These are phyloP conservation scores for Rhytidiadelphus loreus DNA, from an alignment of 225 moss, liverwort and hornwort genomes.

Conservation along the genomic window DNA sequence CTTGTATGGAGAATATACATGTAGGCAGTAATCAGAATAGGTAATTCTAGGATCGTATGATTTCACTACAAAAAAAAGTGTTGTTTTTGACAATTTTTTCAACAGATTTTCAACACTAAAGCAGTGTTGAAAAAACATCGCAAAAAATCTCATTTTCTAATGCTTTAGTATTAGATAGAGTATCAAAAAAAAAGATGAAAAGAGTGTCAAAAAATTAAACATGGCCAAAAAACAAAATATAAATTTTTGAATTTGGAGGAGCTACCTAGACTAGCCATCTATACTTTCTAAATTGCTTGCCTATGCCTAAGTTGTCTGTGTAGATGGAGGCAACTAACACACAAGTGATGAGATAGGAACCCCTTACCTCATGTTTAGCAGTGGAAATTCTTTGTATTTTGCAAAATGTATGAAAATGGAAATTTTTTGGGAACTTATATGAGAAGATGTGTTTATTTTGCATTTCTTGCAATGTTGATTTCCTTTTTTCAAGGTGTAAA, in stretches of 20 bases:
- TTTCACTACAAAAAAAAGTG: accelerated
- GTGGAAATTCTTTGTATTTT: not conserved
- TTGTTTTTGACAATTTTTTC: not conserved
- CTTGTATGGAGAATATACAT: accelerated
- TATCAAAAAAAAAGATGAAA: no score
- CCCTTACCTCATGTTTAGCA: not conserved
- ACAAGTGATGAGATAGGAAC: not conserved
- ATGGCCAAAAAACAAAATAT: not conserved
- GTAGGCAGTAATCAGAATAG: not conserved
- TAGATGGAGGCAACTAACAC: no score
- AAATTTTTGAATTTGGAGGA: not conserved
- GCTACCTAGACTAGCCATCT: accelerated
- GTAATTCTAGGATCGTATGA: not conserved
- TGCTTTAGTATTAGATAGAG: no score
- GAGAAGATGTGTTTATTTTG: accelerated
- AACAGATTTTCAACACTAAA: not conserved
- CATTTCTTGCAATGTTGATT: accelerated
- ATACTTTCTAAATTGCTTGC: no score
- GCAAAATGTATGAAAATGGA: not conserved
- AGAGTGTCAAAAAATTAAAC: no score
- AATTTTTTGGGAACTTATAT: not conserved
- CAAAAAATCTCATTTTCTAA: not conserved
- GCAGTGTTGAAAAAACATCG: accelerated
- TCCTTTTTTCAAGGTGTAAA: no score
- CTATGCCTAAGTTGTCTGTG: accelerated